phyloP scores from a whole-genome alignment of 352 stramenopile genomes.

The Discostella stelligera region DNA sequence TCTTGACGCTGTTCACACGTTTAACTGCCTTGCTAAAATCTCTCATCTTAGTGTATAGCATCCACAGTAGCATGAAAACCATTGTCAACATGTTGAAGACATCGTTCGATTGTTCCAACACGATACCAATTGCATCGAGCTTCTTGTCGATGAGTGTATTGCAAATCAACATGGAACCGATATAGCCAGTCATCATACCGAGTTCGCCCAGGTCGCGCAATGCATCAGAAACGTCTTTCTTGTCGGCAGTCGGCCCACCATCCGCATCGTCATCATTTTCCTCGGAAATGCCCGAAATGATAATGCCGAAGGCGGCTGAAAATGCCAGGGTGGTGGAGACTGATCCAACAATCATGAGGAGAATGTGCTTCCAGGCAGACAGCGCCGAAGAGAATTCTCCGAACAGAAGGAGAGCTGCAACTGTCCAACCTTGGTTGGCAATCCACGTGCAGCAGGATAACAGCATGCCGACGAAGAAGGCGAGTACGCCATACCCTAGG shows the following conservation, averaged over 20 bases:
- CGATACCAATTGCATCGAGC: conserved; percentile 1
- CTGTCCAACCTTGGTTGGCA: conserved; percentile 32
- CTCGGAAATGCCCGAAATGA: conserved; percentile 14
- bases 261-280: conserved; percentile 16
- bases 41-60: conserved; percentile 31
- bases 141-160: conserved; percentile 12
- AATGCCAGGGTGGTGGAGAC: conserved; percentile 24
- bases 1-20: background rate
- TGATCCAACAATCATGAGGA: conserved; percentile 18
- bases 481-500: conserved; percentile 4
- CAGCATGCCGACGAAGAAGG: conserved; percentile 19
- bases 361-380: conserved; percentile 31
- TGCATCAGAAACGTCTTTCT: conserved; percentile 24
- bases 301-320: conserved; percentile 15
- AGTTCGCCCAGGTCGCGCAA: conserved; percentile 39
- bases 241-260: background rate
- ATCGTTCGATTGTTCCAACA: conserved; percentile 12
- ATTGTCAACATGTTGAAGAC: conserved; percentile 7
- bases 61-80: conserved; percentile 20
- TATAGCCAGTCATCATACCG: conserved; percentile 32
- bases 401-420: conserved; percentile 30
- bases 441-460: conserved; percentile 26
- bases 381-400: conserved; percentile 24
- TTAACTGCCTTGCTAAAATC: conserved; percentile 25
- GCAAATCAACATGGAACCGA: conserved; percentile 7